Percentiles rank a stretch among this genome's conserved stretches.
Conservation (phyloP, 225 moss, liverwort and hornwort species). For the Physcomitrellopsis africana region DNA sequence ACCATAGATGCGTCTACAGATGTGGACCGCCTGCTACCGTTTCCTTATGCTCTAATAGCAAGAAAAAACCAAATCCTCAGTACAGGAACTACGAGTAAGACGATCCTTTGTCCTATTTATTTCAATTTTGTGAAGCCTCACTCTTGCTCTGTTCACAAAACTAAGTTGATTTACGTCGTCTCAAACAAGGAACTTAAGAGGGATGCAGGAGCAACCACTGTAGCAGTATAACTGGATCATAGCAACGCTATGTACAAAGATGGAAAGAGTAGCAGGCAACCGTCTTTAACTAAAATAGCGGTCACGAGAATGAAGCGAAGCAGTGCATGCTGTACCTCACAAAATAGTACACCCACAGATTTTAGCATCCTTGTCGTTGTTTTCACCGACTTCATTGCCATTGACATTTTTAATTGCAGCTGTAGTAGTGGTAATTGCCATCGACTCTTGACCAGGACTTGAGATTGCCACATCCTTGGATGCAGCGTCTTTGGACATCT, state of each 20-base stretch:
- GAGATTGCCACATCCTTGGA: conserved; percentile 6
- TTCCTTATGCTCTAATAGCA: too few species aligned
- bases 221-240: background rate
- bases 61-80: too few species aligned
- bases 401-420: conserved; percentile 9
- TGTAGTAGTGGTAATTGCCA: background rate
- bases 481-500: conserved; percentile 12
- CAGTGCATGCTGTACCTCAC: conserved; percentile 16
- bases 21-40: too few species aligned
- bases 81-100: too few species aligned
- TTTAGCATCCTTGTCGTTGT: conserved; percentile 11
- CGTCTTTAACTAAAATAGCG: too few species aligned
- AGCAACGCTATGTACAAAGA: conserved; percentile 18
- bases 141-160: conserved; percentile 24
- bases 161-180: conserved; percentile 20
- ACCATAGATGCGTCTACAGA: too few species aligned
- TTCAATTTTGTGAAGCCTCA: background rate
- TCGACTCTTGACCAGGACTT: conserved; percentile 10
- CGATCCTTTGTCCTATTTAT: too few species aligned
- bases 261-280: too few species aligned
- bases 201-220: background rate
- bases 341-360: conserved; percentile 41
- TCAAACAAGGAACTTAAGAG: conserved; percentile 2
- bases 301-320: too few species aligned
- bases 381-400: conserved; percentile 4